Conservation (phyloP, 352 stramenopile genomes). For the Phytophthora sansomeana region DNA sequence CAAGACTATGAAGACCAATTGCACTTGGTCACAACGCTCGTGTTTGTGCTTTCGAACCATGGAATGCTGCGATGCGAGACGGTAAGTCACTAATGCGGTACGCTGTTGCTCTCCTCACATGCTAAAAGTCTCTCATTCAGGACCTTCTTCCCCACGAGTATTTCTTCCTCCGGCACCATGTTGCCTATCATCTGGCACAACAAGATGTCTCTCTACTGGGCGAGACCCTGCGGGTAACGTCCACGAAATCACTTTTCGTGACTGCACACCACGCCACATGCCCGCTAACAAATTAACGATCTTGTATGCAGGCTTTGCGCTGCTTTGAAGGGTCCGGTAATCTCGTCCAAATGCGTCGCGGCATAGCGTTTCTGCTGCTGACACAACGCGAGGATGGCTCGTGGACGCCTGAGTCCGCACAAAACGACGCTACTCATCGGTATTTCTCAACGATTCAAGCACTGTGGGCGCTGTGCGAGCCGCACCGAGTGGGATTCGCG, state of each 20-base stretch:
- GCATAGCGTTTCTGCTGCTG: constrained; percentile 71
- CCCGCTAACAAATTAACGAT: constrained; percentile 7
- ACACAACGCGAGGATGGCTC: constrained; percentile 67
- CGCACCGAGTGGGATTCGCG: constrained; percentile 58
- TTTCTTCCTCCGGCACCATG: constrained; percentile 87
- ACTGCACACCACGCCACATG: not conserved
- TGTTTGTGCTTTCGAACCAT: constrained; percentile 90
- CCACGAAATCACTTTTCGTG: not conserved
- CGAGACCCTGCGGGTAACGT: constrained; percentile 72
- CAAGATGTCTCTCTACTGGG: constrained; percentile 77
- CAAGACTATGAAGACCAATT: constrained; percentile 84
- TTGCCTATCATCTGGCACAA: constrained; percentile 78
- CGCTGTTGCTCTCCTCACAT: not conserved
- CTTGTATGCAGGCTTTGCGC: constrained; percentile 59
- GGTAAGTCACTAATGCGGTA: constrained; percentile 26
- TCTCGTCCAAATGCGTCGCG: constrained; percentile 71
- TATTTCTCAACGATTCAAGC: constrained; percentile 70
- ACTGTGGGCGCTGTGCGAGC: constrained; percentile 58
- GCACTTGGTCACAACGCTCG: constrained; percentile 83
- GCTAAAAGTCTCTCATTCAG: constrained; percentile 38
- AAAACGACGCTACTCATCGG: constrained; percentile 30
- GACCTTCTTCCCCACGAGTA: constrained; percentile 92
- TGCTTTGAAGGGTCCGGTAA: constrained; percentile 79
- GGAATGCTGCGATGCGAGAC: constrained; percentile 75
- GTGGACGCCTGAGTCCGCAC: constrained; percentile 43